Evolutionary conservation across 2,329 filamentous ascomycete genomes (phyloP).

Genomic region (Pseudogymnoascus pannorum): DNA sequence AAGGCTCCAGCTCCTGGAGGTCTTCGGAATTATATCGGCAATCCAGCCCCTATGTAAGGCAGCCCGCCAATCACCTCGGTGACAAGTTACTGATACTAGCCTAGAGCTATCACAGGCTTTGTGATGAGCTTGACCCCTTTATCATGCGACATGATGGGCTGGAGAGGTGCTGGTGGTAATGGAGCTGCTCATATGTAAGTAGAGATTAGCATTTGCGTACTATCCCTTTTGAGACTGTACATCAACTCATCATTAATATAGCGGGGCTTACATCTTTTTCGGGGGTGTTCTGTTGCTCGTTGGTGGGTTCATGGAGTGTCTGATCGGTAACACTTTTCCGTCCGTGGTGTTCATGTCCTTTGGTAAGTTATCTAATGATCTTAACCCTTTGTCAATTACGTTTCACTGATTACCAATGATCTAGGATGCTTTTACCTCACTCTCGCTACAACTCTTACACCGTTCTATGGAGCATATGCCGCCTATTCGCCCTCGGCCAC

Average conservation of each 20-base stretch:
- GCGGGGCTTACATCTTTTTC: constrained; percentile 43
- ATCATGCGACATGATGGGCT: constrained; percentile 46
- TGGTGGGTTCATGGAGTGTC: constrained; percentile 47
- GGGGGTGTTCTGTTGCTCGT: constrained; percentile 47
- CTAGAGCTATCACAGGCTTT: constrained; percentile 46
- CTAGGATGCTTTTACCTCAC: constrained; percentile 44
- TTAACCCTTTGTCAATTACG: neutral
- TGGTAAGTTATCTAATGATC: constrained; percentile 26
- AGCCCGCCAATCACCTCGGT: neutral
- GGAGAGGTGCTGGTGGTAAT: constrained; percentile 42
- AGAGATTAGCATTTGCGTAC: neutral
- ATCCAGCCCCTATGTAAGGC: neutral
- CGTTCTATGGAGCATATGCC: constrained; percentile 44
- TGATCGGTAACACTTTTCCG: constrained; percentile 53
- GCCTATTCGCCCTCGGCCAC: constrained; percentile 34
- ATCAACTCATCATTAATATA: neutral
- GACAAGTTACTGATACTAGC: neutral
- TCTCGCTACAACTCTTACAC: constrained; percentile 47
- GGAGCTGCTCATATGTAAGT: constrained; percentile 44
- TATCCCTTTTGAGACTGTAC: constrained; percentile 12
- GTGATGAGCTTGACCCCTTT: constrained; percentile 42
- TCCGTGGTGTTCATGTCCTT: constrained; percentile 49
- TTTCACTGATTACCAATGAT: neutral
- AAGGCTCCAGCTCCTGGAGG: neutral
- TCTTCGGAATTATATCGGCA: neutral